phyloP scores from a whole-genome alignment of 2,329 filamentous ascomycete genomes.

The Pseudogymnoascus sp. region DNA sequence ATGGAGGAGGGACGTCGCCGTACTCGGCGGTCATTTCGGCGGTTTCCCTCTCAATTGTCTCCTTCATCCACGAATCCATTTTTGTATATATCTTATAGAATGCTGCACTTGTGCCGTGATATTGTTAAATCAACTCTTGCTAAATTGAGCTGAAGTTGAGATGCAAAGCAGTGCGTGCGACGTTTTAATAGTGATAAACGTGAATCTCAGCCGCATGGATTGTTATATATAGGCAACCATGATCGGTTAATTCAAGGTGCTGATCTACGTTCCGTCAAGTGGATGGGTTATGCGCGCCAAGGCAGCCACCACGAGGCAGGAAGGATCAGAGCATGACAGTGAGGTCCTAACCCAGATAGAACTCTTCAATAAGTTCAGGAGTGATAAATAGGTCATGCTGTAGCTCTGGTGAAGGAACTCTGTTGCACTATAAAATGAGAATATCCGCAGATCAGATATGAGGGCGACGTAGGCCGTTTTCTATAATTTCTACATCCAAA shows the following conservation, averaged over 20 bases:
- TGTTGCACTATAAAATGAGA: no score
- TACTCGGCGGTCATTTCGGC: background rate
- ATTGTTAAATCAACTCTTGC: background rate
- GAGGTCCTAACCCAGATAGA: no score
- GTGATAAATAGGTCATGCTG: no score
- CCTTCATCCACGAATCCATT: background rate
- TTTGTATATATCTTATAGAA: background rate
- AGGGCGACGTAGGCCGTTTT: background rate
- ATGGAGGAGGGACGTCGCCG: background rate
- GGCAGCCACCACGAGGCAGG: background rate
- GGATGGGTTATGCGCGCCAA: background rate
- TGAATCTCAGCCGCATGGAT: background rate
- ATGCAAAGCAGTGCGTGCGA: background rate
- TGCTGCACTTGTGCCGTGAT: background rate
- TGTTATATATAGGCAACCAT: background rate
- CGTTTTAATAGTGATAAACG: background rate
- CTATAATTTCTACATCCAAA: background rate
- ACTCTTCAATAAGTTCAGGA: no score
- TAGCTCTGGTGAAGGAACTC: no score
- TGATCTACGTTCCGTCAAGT: background rate
- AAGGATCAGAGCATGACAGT: no score
- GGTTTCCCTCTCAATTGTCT: background rate
- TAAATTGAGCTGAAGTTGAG: background rate
- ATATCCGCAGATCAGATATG: no score
- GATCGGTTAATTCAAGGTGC: background rate